These are phyloP conservation scores for Fusarium tanahbumbuense DNA, from an alignment of 2,329 filamentous ascomycete genomes.

Conservation along the genomic window DNA sequence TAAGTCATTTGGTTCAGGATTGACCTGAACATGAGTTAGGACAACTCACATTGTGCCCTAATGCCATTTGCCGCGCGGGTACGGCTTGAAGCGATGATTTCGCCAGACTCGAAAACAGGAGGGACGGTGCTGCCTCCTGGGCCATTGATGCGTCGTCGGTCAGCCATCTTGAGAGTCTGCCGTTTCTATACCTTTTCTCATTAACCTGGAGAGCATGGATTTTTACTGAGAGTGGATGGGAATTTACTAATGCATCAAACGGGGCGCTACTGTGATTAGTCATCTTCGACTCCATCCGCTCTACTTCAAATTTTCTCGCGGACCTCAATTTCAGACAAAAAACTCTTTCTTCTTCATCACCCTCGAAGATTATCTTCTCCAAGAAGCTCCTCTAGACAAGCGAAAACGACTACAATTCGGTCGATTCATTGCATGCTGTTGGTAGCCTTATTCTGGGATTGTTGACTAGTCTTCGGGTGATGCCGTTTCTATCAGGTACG, in stretches of 20 bases:
- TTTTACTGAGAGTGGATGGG: conserved; percentile 27
- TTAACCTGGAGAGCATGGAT: conserved; percentile 29
- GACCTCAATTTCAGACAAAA: background rate
- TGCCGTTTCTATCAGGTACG: conserved; percentile 40
- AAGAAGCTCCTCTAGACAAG: background rate
- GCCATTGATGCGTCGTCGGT: conserved; percentile 90
- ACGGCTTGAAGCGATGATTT: conserved; percentile 59
- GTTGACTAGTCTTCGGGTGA: background rate
- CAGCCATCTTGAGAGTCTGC: conserved; percentile 67
- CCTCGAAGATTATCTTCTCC: conserved; percentile 12
- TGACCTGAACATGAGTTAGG: background rate
- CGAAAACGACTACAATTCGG: background rate
- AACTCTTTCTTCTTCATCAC: conserved; percentile 30
- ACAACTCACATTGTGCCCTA: conserved; percentile 82
- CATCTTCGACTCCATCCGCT: conserved; percentile 32
- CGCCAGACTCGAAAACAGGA: conserved; percentile 73
- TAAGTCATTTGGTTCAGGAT: conserved; percentile 24
- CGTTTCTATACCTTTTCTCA: conserved; percentile 4
- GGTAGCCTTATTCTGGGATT: background rate
- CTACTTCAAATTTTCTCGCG: conserved; percentile 41
- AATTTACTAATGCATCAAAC: conserved; percentile 32
- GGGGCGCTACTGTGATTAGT: conserved; percentile 33
- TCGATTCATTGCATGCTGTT: background rate
- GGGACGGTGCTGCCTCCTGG: conserved; percentile 81
- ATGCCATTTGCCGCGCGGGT: conserved; percentile 75